Base-by-base conservation (phyloP, 257 asterid genomes). In the Nicotiana undulata region DNA sequence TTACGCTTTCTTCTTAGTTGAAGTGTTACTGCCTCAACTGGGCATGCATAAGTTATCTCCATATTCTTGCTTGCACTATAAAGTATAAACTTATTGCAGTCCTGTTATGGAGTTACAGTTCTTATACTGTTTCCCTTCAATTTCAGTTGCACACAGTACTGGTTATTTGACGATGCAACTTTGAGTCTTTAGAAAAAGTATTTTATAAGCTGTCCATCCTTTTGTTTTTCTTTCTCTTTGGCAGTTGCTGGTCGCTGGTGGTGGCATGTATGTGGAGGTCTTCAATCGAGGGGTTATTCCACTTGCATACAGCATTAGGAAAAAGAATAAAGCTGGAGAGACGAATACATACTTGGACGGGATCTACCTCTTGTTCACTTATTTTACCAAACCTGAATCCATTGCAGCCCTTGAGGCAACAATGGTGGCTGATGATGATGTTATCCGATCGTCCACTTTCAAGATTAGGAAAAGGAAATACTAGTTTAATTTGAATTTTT, bases 261-360 rank as follows among this genome's bases (percentile, higher is more conserved):
- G 99, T 4, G 98, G 95, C 3, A 92, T 93, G 99, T 92, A 96
- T n/a, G 93, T 92, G 53, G 98, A 94, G 83, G 97, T 96, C 82
- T 94, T 91, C 92, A 96, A 96, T 84, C 87, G 98, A 77, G 99
- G 99, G 9, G 96, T 96, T 55, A 92, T 96, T 84, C 99, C 99
- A 3, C 93, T 94, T 12, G 97, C 99, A 4, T 96, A 96, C 87
- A 79, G 89, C 88, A 94, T 96, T 81, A 90, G 72, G 89, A 92
- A 86, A 93, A 92, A 86, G 77, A 96, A 96, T 84, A 94, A 86
- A 81, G 97, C 94, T 5, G 99, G 99, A 81, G 99, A 96, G 85
- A 92, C 87, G 81, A 94, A 94, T 88, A 94, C 91, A 4, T 96
- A 96, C 84, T 79, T 94, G 90, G 99, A 96, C 82, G 99, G 99